Evolutionary conservation across 2,329 filamentous ascomycete species (phyloP).

Genomic region (Apiospora pterosperma): DNA sequence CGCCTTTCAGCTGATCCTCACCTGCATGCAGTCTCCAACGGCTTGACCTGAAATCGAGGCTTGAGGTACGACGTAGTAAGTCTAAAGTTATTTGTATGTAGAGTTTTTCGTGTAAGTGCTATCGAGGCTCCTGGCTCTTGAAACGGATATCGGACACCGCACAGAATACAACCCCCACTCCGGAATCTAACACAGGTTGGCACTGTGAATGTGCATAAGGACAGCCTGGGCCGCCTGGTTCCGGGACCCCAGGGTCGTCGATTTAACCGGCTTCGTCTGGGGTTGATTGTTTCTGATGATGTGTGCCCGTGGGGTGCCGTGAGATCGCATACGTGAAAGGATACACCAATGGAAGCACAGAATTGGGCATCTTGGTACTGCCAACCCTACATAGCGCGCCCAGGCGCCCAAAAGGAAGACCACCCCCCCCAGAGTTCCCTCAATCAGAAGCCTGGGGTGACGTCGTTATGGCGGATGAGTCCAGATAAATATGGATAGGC

Average conservation of each 20-base stretch:
- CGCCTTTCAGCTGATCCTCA: background rate
- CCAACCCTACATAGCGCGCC: background rate
- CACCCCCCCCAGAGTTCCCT: background rate
- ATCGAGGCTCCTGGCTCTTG: background rate
- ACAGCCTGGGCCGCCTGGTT: background rate
- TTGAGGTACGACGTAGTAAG: background rate
- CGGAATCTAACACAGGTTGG: background rate
- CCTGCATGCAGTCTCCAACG: background rate
- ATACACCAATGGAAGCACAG: background rate
- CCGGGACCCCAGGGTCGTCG: no score
- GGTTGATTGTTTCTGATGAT: background rate
- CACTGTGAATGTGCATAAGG: background rate
- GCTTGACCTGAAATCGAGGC: background rate
- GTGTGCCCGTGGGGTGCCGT: constrained; percentile 1
- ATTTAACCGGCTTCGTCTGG: background rate
- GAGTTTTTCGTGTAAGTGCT: background rate
- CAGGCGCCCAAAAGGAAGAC: background rate
- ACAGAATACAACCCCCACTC: background rate
- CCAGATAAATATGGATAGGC: background rate
- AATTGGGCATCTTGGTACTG: background rate
- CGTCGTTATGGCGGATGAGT: background rate
- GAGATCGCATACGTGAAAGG: background rate
- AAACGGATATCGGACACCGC: background rate
- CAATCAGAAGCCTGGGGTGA: background rate
- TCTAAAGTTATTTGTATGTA: background rate